These are phyloP conservation scores for Suillus paluster DNA, from an alignment of 768 basidiomycete genomes.

Conservation along the genomic window DNA sequence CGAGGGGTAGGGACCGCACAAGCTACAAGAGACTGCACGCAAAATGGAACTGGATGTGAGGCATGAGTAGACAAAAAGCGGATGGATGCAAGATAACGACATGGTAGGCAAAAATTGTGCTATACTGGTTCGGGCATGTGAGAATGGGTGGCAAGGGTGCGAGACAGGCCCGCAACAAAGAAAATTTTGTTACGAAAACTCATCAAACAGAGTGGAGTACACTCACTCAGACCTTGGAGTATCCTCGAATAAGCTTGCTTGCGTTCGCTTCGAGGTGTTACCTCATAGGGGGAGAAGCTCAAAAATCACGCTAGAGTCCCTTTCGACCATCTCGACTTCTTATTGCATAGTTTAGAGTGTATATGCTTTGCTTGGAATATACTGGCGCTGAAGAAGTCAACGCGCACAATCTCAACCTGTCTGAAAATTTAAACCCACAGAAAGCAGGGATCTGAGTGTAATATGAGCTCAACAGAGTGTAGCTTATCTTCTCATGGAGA, in stretches of 20 bases:
- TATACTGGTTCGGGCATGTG: neutral
- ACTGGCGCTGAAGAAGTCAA: neutral
- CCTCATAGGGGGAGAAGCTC: neutral
- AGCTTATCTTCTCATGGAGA: neutral
- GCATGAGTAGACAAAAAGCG: neutral
- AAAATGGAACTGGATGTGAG: neutral
- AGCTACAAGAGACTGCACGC: neutral
- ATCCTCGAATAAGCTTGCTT: neutral
- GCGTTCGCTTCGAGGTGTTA: neutral
- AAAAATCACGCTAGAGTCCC: too few species aligned
- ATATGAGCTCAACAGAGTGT: neutral
- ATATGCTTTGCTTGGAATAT: too few species aligned
- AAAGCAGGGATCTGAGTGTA: neutral
- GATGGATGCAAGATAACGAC: neutral
- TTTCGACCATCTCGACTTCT: neutral
- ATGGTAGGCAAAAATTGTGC: neutral
- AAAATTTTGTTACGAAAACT: neutral
- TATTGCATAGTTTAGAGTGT: too few species aligned
- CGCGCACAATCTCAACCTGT: neutral
- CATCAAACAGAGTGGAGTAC: neutral
- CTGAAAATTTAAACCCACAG: neutral
- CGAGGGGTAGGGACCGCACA: neutral
- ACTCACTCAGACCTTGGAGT: neutral
- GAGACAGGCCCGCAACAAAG: neutral
- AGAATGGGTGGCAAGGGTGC: neutral